phyloP scores from a whole-genome alignment of 2,329 filamentous ascomycete genomes.

The Scorias spongiosa region DNA sequence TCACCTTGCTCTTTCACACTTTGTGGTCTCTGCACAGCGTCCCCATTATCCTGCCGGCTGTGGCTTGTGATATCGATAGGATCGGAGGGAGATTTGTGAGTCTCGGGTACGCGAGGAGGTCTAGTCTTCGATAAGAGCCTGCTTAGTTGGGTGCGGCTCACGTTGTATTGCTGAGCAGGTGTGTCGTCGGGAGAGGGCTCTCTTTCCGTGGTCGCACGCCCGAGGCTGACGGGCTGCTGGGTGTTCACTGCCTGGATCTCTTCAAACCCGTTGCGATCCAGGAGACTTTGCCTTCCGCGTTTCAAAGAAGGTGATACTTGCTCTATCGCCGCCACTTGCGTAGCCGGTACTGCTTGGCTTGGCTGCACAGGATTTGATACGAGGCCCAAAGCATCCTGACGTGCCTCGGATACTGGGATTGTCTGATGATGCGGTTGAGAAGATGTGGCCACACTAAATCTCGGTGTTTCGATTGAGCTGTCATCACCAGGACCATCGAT shows the following conservation, averaged over 20 bases:
- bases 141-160: neutral
- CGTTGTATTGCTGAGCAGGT: neutral
- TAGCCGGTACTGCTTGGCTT: neutral
- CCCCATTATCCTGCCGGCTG: too few species aligned
- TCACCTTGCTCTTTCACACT: too few species aligned
- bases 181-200: constrained; percentile 1
- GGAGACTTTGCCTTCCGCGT: neutral
- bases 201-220: constrained; percentile 1
- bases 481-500: neutral
- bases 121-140: neutral
- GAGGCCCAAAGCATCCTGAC: too few species aligned
- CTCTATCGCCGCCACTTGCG: neutral
- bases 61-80: too few species aligned
- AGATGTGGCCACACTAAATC: neutral
- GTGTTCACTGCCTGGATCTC: constrained; percentile 1
- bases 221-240: neutral
- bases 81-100: too few species aligned
- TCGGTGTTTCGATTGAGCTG: too few species aligned
- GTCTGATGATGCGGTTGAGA: neutral
- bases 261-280: neutral
- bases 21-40: too few species aligned
- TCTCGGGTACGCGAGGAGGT: neutral
- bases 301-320: neutral
- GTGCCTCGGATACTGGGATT: too few species aligned
- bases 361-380: too few species aligned